Evolutionary conservation across 108 stramenopile species (phyloP).

Genomic region (Pseudonitzschia multiseries): DNA sequence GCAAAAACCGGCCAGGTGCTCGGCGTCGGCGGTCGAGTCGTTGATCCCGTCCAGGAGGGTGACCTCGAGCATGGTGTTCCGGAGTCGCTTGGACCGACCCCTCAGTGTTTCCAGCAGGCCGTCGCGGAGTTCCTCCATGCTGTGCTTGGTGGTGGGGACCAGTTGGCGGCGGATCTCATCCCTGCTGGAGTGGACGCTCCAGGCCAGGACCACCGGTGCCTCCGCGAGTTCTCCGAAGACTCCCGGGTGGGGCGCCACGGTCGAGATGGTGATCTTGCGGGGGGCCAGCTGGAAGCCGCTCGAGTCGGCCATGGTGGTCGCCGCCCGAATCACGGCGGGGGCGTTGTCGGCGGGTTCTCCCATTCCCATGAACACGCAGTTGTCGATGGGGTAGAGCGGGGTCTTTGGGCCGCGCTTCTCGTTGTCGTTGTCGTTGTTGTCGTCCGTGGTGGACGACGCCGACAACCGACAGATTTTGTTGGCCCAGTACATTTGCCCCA

Average conservation of each 20-base stretch:
- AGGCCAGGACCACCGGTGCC: slow-evolving; percentile 60
- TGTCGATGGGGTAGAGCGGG: slow-evolving; percentile 47
- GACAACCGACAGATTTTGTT: slow-evolving; percentile 47
- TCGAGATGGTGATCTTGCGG: slow-evolving; percentile 75
- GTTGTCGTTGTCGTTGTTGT: slow-evolving; percentile 1
- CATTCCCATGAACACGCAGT: slow-evolving; percentile 88
- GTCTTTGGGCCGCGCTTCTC: background rate
- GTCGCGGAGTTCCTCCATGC: slow-evolving; percentile 68
- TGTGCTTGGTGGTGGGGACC: slow-evolving; percentile 77
- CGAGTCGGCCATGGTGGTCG: slow-evolving; percentile 46
- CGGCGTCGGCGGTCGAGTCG: slow-evolving; percentile 74
- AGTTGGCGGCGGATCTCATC: slow-evolving; percentile 66
- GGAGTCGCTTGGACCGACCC: slow-evolving; percentile 34
- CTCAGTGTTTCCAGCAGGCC: slow-evolving; percentile 58
- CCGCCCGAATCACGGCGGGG: slow-evolving; percentile 45
- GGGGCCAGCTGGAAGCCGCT: slow-evolving; percentile 54
- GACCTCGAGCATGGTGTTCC: slow-evolving; percentile 77
- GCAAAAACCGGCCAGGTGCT: slow-evolving; percentile 72
- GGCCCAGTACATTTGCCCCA: slow-evolving; percentile 75
- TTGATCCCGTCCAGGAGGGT: slow-evolving; percentile 80
- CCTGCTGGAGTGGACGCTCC: slow-evolving; percentile 78
- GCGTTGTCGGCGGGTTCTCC: slow-evolving; percentile 85
- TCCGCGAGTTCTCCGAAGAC: slow-evolving; percentile 41
- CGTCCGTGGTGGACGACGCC: background rate
- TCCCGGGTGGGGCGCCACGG: slow-evolving; percentile 74